These are phyloP conservation scores for Entonaema liquescens DNA, from an alignment of 495 filamentous ascomycete species.

Conservation along the genomic window DNA sequence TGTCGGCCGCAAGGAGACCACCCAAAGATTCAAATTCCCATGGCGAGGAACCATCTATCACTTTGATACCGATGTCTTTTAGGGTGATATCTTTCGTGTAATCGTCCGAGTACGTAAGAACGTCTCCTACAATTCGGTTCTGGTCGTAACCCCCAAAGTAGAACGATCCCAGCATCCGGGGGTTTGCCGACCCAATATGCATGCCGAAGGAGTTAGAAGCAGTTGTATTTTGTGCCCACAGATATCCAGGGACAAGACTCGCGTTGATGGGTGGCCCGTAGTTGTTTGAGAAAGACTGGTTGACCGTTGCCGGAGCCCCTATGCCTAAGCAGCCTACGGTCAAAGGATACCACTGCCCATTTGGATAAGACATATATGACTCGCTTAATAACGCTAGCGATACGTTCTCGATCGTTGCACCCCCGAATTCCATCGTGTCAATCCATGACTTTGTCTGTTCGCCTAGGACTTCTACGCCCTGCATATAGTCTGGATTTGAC, in stretches of 20 bases:
- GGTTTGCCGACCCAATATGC: slow-evolving; percentile 61
- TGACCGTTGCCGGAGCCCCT: slow-evolving; percentile 44
- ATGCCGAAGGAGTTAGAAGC: slow-evolving; percentile 62
- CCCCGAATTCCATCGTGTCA: slow-evolving; percentile 37
- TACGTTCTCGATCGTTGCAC: slow-evolving; percentile 33
- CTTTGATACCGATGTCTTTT: slow-evolving; percentile 54
- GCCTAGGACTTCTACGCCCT: slow-evolving; percentile 32
- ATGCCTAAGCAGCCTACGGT: slow-evolving; percentile 49
- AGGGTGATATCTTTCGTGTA: slow-evolving; percentile 47
- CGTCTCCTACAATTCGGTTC: slow-evolving; percentile 48
- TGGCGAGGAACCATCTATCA: slow-evolving; percentile 54
- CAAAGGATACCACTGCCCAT: slow-evolving; percentile 47
- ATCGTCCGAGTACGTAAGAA: slow-evolving; percentile 43
- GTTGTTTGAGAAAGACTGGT: slow-evolving; percentile 44
- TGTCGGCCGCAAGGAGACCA: slow-evolving; percentile 51
- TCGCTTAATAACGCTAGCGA: slow-evolving; percentile 35
- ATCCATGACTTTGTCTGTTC: slow-evolving; percentile 35
- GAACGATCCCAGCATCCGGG: slow-evolving; percentile 53
- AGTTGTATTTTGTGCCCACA: slow-evolving; percentile 48
- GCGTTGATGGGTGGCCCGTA: slow-evolving; percentile 43
- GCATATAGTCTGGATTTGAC: slow-evolving; percentile 37
- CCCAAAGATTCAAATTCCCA: slow-evolving; percentile 48
- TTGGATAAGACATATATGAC: slow-evolving; percentile 44
- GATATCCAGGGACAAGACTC: slow-evolving; percentile 45
- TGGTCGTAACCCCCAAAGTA: slow-evolving; percentile 63